phyloP scores from a whole-genome alignment of 805 yeast genomes.

The Yamadazyma phyllophila region DNA sequence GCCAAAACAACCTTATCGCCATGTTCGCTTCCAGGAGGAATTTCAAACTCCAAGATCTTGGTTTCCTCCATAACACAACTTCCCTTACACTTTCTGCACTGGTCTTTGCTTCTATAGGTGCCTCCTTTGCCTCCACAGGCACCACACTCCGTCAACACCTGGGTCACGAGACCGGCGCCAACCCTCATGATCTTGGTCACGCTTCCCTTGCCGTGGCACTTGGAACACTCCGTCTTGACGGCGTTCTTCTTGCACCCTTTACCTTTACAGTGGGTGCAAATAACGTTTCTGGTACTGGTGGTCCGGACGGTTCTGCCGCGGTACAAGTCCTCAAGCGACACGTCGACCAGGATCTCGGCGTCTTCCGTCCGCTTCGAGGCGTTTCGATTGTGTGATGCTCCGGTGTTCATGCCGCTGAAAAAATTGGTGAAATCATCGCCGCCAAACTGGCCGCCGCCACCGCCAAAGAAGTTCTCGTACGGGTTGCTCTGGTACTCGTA shows the following conservation, averaged over 20 bases:
- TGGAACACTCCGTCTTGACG: constrained; percentile 51
- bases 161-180: constrained; percentile 74
- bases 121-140: constrained; percentile 73
- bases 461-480: constrained; percentile 17
- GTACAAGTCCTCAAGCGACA: constrained; percentile 71
- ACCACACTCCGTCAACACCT: constrained; percentile 58
- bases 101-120: constrained; percentile 58
- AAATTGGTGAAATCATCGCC: constrained; percentile 80
- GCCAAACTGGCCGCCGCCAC: constrained; percentile 45
- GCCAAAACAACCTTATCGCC: constrained; percentile 59
- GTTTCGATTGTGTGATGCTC: constrained; percentile 13
- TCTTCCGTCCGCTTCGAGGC: constrained; percentile 52
- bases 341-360: constrained; percentile 61
- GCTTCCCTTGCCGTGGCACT: constrained; percentile 73
- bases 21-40: constrained; percentile 66
- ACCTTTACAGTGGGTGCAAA: constrained; percentile 76
- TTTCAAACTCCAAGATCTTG: constrained; percentile 71
- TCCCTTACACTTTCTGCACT: constrained; percentile 77
- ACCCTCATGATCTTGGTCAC: constrained; percentile 58
- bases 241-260: constrained; percentile 69
- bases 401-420: constrained; percentile 45
- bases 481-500: constrained; percentile 32
- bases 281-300: constrained; percentile 64
- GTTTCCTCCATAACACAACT: constrained; percentile 58
- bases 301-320: constrained; percentile 79